Evolutionary conservation across 257 asterid species (phyloP).

Genomic region (Cinchona pubescens): DNA sequence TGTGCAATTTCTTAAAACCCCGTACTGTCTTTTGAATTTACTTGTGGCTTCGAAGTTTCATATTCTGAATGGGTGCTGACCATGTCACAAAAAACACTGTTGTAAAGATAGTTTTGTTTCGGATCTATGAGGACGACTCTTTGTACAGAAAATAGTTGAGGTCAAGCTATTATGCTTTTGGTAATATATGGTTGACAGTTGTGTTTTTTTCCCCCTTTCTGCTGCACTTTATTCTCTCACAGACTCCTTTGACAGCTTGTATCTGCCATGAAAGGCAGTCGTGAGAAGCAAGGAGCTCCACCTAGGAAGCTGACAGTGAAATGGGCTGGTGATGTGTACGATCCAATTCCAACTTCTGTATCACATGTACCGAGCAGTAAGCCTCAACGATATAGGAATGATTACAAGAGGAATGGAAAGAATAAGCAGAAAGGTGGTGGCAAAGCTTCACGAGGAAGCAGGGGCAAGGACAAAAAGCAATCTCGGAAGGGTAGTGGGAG

Average conservation of each 20-base stretch:
- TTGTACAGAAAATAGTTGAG: background rate
- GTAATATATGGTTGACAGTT: slow-evolving; percentile 12
- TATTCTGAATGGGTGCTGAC: background rate
- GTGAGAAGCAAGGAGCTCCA: slow-evolving; percentile 65
- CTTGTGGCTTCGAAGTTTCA: background rate
- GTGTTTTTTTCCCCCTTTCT: slow-evolving; percentile 18
- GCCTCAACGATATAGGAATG: slow-evolving; percentile 48
- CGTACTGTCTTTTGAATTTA: background rate
- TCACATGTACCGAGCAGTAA: slow-evolving; percentile 68
- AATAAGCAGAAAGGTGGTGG: slow-evolving; percentile 63
- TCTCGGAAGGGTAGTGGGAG: slow-evolving; percentile 47
- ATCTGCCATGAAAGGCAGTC: slow-evolving; percentile 96
- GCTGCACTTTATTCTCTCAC: slow-evolving; percentile 31
- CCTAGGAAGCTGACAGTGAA: slow-evolving; percentile 57
- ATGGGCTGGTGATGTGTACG: slow-evolving; percentile 95
- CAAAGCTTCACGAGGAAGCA: slow-evolving; percentile 66
- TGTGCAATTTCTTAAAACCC: background rate
- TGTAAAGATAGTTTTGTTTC: slow-evolving; percentile 13
- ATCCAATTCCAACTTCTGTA: slow-evolving; percentile 78
- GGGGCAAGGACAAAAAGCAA: slow-evolving; percentile 73
- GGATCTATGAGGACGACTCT: slow-evolving; percentile 8
- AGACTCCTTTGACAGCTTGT: slow-evolving; percentile 60
- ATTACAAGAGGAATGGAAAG: slow-evolving; percentile 59
- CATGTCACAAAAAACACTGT: background rate
- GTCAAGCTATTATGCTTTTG: slow-evolving; percentile 13